Percentiles rank a stretch among this genome's conserved stretches.
These are phyloP conservation scores for Avena eriantha DNA, from an alignment of 176 grass and related monocot species.

Conservation along the genomic window DNA sequence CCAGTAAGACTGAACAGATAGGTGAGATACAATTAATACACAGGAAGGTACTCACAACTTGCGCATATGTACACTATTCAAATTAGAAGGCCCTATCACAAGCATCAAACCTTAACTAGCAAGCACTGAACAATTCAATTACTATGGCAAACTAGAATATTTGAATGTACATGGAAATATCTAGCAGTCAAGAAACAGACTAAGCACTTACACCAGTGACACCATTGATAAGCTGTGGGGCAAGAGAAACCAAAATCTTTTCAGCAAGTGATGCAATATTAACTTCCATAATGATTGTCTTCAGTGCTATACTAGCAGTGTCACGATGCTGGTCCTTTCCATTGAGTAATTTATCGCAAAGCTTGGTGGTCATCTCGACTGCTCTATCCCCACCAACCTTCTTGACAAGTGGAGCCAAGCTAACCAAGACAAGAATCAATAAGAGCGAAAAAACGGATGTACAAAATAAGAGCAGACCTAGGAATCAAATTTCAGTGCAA, in stretches of 20 bases:
- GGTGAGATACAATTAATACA: too few species aligned
- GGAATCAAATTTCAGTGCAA: background rate
- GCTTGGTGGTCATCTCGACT: slow-evolving; percentile 87
- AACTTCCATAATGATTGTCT: slow-evolving; percentile 89
- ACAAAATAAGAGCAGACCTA: background rate
- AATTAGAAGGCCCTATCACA: background rate
- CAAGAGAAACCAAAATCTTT: slow-evolving; percentile 80
- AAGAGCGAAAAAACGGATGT: background rate
- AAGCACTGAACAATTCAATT: background rate
- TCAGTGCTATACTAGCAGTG: slow-evolving; percentile 96
- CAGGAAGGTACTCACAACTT: background rate
- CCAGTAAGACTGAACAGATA: too few species aligned
- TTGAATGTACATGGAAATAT: background rate
- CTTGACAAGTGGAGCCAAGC: slow-evolving; percentile 92
- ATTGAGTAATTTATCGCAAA: slow-evolving; percentile 89
- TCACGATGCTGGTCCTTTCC: slow-evolving; percentile 97
- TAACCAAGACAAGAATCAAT: slow-evolving; percentile 40
- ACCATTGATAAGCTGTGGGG: slow-evolving; percentile 83
- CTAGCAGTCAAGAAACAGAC: background rate
- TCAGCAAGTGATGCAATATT: slow-evolving; percentile 79
- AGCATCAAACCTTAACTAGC: background rate
- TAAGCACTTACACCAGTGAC: slow-evolving; percentile 68
- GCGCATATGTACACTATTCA: background rate
- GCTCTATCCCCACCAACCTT: slow-evolving; percentile 85
- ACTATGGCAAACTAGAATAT: background rate